Percentiles rank a stretch among this genome's conserved stretches.
Evolutionary conservation across 1,139 yeast species (phyloP).

Genomic region (Candida sojae): DNA sequence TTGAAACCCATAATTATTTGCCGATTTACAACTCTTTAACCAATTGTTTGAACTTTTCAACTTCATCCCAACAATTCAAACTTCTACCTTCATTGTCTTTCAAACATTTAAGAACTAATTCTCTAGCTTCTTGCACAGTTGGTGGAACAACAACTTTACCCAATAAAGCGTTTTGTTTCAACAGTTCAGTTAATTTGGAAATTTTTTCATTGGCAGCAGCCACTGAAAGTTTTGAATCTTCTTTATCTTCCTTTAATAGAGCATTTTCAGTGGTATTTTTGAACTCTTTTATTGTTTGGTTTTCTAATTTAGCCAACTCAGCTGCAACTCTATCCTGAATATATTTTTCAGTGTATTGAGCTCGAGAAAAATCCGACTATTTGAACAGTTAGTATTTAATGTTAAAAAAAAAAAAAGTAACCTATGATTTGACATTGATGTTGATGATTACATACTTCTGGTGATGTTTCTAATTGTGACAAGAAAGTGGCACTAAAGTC

Average conservation of each 20-base stretch:
- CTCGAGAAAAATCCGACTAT: constrained; percentile 74
- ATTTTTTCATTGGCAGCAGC: constrained; percentile 40
- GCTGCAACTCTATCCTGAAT: constrained; percentile 75
- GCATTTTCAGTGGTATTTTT: constrained; percentile 51
- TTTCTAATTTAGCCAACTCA: constrained; percentile 63
- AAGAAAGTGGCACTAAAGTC: constrained; percentile 72
- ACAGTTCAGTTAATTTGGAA: constrained; percentile 47
- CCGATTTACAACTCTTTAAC: constrained; percentile 29
- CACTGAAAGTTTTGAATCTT: constrained; percentile 21
- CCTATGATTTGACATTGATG: too few relatives aligned
- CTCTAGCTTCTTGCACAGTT: constrained; percentile 48
- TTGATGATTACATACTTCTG: constrained; percentile 48
- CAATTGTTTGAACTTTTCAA: constrained; percentile 66
- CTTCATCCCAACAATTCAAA: constrained; percentile 87
- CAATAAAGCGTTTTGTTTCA: constrained; percentile 49
- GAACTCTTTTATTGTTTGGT: constrained; percentile 57
- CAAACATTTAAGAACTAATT: constrained; percentile 64
- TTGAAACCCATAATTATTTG: neutral
- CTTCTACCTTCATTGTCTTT: constrained; percentile 69
- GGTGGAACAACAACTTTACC: constrained; percentile 35
- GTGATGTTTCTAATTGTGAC: constrained; percentile 68
- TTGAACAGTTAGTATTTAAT: constrained; percentile 22
- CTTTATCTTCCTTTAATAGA: constrained; percentile 30
- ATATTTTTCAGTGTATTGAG: constrained; percentile 75
- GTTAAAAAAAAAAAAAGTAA: too few relatives aligned